Evolutionary conservation across 352 stramenopile species (phyloP), one percentile per base, ranked within the genome.

Genomic region (Phytophthora citricola): DNA sequence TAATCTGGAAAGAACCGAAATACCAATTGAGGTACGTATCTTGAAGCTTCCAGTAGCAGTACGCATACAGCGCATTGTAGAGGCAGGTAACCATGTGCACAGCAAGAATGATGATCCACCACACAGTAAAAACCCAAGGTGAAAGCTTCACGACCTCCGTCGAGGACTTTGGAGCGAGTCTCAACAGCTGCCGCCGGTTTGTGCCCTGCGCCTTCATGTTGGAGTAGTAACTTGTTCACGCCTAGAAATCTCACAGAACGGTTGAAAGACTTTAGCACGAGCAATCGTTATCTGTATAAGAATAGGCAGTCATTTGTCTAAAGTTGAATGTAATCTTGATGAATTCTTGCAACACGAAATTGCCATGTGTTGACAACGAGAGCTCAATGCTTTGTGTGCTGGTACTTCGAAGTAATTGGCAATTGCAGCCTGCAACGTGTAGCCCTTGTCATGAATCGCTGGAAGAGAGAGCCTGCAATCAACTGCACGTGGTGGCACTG

Each of bases 11-110:
- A 0, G 43, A 58, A 3, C 61, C 45, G 11, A 69, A 38, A 44
- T 52, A 66, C 20, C 12, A 11, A 22, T 54, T 26, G 34, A 71
- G 38, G 24, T 43, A 57, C 0, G 27, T 60, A 12, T 46, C 27
- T 40, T 63, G n/a, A 5, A 68, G 40, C 14, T 48, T 46, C 56
- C 63, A 62, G 40, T 61, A 66, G 17, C 34, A 52, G 15, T 50
- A 40, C 2, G 55, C 57, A 14, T 58, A 57, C 2, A 63, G 4
- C 8, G 31, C 36, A 34, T 58, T 62, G 45, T 58, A 71, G 17
- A 38, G 20, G 29, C 38, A 45, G 0, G 44, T 62, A 17, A 58
- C 36, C 5, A 36, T 5, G 15, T 71, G 57, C 5, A 61, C 39
- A 12, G 7, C 17, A 1, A 50, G 31, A 8, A 66, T 56, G 17